Conservation (phyloP, 129 eudicot genomes). For the Escallonia rubra region DNA sequence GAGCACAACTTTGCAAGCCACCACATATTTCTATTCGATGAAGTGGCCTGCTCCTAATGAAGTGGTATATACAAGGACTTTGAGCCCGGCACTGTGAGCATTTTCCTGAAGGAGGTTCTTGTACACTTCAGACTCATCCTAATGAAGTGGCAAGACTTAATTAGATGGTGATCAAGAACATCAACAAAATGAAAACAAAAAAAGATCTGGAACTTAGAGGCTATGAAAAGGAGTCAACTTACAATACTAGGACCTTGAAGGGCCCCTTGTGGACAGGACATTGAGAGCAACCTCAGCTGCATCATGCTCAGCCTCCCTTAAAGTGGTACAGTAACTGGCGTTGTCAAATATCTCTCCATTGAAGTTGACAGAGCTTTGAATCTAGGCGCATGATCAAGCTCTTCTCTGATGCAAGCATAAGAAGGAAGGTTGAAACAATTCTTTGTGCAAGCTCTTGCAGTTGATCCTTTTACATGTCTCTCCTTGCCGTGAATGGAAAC, state of each 20-base stretch:
- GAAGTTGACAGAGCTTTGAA: conserved; percentile 33
- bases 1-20: too few species aligned
- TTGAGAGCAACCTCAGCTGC: conserved; percentile 38
- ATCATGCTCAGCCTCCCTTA: conserved; percentile 35
- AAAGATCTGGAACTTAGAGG: neutral
- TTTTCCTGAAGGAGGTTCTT: conserved; percentile 38
- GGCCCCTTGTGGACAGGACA: conserved; percentile 27
- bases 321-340: conserved; percentile 21
- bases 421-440: too few species aligned
- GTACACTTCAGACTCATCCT: conserved; percentile 41
- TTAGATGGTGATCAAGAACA: too few species aligned
- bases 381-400: too few species aligned
- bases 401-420: too few species aligned
- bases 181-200: too few species aligned
- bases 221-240: neutral
- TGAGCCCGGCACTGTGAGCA: conserved; percentile 37
- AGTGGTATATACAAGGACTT: conserved; percentile 30
- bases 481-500: too few species aligned
- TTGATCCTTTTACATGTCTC: too few species aligned
- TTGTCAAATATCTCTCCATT: conserved; percentile 29
- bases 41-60: too few species aligned
- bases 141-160: too few species aligned
- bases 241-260: conserved; percentile 31
- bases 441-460: too few species aligned
- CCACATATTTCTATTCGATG: too few species aligned